Conservation (phyloP, 257 asterid genomes). For the Solanum rostratum region DNA sequence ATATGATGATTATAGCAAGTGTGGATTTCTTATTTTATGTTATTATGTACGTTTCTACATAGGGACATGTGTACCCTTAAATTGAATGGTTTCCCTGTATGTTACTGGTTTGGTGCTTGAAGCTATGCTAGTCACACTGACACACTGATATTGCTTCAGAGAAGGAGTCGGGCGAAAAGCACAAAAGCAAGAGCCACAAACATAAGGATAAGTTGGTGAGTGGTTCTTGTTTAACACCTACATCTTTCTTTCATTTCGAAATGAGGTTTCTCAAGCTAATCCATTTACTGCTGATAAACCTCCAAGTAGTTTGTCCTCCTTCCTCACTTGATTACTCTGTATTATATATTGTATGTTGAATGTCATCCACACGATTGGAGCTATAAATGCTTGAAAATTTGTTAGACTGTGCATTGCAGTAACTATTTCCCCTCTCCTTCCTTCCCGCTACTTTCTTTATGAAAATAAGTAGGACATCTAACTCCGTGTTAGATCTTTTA, state of each 20-base stretch:
- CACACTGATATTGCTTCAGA: constrained; percentile 31
- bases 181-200: constrained; percentile 40
- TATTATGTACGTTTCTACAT: background rate
- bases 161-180: constrained; percentile 45
- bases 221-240: constrained; percentile 1
- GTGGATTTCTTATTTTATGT: background rate
- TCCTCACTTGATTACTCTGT: background rate
- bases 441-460: background rate
- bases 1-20: background rate
- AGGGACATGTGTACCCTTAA: background rate
- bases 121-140: constrained; percentile 2
- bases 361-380: background rate
- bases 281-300: background rate
- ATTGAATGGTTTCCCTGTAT: background rate
- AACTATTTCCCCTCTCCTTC: background rate
- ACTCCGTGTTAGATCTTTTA: background rate
- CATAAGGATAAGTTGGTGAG: constrained; percentile 41
- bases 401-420: background rate
- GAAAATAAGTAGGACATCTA: background rate
- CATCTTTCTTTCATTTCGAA: background rate
- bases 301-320: background rate
- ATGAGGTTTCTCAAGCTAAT: background rate
- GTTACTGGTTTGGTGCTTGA: constrained; percentile 1
- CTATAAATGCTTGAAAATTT: background rate
- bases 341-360: background rate